Evolutionary conservation across 2,329 filamentous ascomycete genomes (phyloP).

Genomic region (Pseudocercospora macadamiae): DNA sequence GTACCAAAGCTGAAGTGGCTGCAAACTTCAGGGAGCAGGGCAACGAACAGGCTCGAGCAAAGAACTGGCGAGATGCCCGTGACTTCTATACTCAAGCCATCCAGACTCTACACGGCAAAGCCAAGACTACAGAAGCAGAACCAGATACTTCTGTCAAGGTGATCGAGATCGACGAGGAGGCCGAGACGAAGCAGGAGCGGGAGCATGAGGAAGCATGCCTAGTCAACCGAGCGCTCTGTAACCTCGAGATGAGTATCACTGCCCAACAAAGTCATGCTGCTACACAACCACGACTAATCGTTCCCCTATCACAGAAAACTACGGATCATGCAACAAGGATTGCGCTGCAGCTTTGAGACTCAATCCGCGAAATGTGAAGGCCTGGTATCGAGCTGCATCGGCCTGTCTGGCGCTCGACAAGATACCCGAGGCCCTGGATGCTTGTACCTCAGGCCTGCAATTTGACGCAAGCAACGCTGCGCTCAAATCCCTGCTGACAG

Average conservation of each 20-base stretch:
- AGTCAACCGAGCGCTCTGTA: conserved; percentile 86
- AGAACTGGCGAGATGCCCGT: conserved; percentile 77
- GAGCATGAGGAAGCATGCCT: conserved; percentile 74
- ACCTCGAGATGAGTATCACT: conserved; percentile 72
- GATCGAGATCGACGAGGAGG: conserved; percentile 59
- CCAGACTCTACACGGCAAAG: conserved; percentile 57
- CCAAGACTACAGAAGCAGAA: conserved; percentile 22
- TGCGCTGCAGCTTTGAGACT: conserved; percentile 77
- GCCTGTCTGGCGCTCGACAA: conserved; percentile 81
- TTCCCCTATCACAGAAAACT: conserved; percentile 64
- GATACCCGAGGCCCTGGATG: conserved; percentile 77
- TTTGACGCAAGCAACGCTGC: conserved; percentile 72
- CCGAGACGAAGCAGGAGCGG: conserved; percentile 63
- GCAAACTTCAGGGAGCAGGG: conserved; percentile 87
- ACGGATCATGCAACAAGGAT: conserved; percentile 82
- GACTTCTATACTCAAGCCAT: conserved; percentile 93
- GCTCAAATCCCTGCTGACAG: conserved; percentile 63
- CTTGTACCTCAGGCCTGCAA: conserved; percentile 71
- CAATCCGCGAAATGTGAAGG: conserved; percentile 83
- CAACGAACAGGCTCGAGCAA: conserved; percentile 80
- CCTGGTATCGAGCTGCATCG: conserved; percentile 80
- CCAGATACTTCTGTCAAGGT: conserved; percentile 36
- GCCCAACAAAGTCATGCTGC: conserved; percentile 12
- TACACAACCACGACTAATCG: conserved; percentile 27
- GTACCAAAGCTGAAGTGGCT: conserved; percentile 80